Evolutionary conservation across 257 asterid species (phyloP), one percentile per base, ranked within the genome.

Genomic region (Cynanchum wilfordii): DNA sequence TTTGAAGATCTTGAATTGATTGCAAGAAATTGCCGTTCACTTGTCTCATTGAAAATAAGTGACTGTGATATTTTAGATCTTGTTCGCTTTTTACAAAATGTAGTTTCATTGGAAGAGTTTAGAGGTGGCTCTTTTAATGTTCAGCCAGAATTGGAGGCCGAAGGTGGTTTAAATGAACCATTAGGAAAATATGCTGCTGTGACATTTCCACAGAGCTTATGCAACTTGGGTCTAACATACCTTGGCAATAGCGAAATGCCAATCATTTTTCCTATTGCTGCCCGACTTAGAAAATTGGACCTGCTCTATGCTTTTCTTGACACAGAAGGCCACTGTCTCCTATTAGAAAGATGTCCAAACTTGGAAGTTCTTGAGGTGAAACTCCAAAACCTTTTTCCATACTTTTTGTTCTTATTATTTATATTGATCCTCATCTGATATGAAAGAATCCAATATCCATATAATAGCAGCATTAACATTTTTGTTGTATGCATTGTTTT

Each of bases 231-330:
- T 57, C 84, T 89, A 30, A 83, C 92, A 29, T 89, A 86, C 84
- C 59, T 92, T 38, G 89, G 93, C 60, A 88, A 79, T 52, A n/a
- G 73, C 44, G 94, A 89, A 77, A 71, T 88, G 88, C 88, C 90
- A 44, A 79, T 89, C 68, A 70, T 92, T 70, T 83, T 84, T 72
- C 92, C 96, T 22, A 76, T 92, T 76, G 87, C 94, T 57, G 79
- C 89, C 58, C 82, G 80, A 60, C 87, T 92, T 67, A 89, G 63
- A 74, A 92, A 85, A 77, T 56, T 92, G 90, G 97, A 92, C 75
- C 96, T 88, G 81, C 91, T 89, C 3, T 92, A 86, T 76, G 96
- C 96, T 73, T 70, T 89, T 77, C 95, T 92, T 68, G 93, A 92
- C 77, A 92, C 97, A 25, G 95, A 90, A 83, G 90, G 88, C 73